Evolutionary conservation across 495 filamentous ascomycete genomes (phyloP).

Genomic region (Aspergillus heteromorphus): DNA sequence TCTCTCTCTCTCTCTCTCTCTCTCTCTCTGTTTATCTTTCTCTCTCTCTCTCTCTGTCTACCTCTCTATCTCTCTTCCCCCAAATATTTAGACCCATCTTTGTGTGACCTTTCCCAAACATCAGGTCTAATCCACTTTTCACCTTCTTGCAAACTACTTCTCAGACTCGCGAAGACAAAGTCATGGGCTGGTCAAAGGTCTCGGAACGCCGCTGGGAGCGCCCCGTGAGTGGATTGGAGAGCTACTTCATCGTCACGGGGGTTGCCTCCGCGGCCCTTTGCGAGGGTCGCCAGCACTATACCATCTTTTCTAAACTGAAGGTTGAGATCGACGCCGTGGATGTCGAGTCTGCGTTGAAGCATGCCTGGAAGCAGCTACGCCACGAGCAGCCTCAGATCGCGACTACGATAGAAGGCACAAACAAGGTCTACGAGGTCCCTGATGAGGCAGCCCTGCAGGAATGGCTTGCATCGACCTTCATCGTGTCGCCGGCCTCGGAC

Average conservation of each 20-base stretch:
- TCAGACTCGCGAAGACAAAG: no score
- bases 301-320: conserved; percentile 17
- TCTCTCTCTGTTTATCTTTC: no score
- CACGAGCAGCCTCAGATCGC: conserved; percentile 23
- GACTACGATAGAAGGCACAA: conserved; percentile 14
- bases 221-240: conserved; percentile 18
- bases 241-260: conserved; percentile 12
- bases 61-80: no score
- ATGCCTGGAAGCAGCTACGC: conserved; percentile 23
- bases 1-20: no score
- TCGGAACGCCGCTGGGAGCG: conserved; percentile 20
- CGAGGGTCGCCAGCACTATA: conserved; percentile 20
- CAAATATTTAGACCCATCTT: no score
- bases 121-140: neutral
- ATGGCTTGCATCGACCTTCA: conserved; percentile 21
- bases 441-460: conserved; percentile 15
- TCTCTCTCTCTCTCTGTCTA: no score
- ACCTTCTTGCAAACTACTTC: neutral
- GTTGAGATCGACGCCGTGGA: conserved; percentile 11
- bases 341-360: conserved; percentile 11
- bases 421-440: conserved; percentile 20
- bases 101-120: neutral
- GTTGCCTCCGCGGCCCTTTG: conserved; percentile 2
- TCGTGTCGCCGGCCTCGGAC: conserved; percentile 17
- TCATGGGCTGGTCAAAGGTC: neutral